A percentile compares a stretch with the other conserved stretches of the same genome.
Conservation (phyloP, 140 eudicot genomes). For the Stevia rebaudiana region DNA sequence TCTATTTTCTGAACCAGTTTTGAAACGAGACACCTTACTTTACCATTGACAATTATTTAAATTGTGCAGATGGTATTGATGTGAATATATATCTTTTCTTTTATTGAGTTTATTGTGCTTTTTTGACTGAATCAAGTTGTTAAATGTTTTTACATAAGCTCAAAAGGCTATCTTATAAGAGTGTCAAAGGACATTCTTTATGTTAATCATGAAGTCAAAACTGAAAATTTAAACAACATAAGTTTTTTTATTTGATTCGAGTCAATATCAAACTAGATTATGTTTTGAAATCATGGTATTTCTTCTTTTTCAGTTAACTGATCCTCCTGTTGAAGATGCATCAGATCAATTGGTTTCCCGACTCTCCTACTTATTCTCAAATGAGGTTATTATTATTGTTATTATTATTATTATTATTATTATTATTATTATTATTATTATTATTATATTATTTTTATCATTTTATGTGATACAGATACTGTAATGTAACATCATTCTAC, state of each 20-base stretch:
- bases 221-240: neutral
- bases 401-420: no score
- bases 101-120: neutral
- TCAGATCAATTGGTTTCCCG: constrained; percentile 70
- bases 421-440: no score
- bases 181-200: neutral
- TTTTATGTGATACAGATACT: no score
- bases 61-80: neutral
- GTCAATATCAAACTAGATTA: neutral
- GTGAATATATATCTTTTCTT: neutral
- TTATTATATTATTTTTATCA: no score
- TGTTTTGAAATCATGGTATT: neutral
- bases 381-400: constrained; percentile 64
- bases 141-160: neutral
- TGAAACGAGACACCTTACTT: neutral
- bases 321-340: constrained; percentile 62
- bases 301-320: constrained; percentile 48
- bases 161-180: neutral
- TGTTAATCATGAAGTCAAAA: neutral
- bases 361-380: constrained; percentile 58
- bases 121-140: neutral
- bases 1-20: neutral
- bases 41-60: neutral
- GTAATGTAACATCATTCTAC: neutral
- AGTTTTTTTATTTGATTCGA: neutral